Percentiles rank a stretch among this genome's conserved stretches.
phyloP scores from a whole-genome alignment of 2,329 filamentous ascomycete species.

The Xylariaceae sp. region DNA sequence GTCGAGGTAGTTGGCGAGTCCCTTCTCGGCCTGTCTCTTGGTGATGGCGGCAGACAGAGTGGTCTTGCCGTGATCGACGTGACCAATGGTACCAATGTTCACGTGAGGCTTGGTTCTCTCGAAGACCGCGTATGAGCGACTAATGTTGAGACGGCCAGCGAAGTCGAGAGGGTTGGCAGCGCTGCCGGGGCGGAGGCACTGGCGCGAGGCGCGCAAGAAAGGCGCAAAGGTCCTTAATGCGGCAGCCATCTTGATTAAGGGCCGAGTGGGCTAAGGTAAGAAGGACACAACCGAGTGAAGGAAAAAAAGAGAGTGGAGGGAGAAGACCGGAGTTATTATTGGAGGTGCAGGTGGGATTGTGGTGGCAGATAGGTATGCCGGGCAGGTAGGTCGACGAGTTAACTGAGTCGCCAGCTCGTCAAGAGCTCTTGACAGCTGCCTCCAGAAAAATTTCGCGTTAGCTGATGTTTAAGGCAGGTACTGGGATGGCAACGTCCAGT shows the following conservation, averaged over 20 bases:
- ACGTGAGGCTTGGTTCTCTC: conserved; percentile 95
- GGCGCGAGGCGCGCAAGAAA: conserved; percentile 75
- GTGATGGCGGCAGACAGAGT: conserved; percentile 98
- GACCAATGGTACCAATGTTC: conserved; percentile 99
- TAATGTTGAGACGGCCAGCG: conserved; percentile 60
- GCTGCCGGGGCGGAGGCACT: conserved; percentile 63
- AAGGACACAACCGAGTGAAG: not conserved
- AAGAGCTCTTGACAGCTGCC: conserved; percentile 16
- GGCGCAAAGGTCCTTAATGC: conserved; percentile 73
- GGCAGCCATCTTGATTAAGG: conserved; percentile 62
- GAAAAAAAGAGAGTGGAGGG: conserved; percentile 11
- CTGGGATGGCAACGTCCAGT: not conserved
- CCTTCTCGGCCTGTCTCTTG: conserved; percentile 94
- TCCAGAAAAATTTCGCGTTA: conserved; percentile 16
- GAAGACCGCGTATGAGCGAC: conserved; percentile 64
- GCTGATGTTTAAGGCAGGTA: not conserved
- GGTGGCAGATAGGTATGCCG: not conserved
- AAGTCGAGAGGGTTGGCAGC: conserved; percentile 72
- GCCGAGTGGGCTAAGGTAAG: conserved; percentile 10
- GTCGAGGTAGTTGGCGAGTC: conserved; percentile 88
- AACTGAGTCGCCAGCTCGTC: conserved; percentile 13
- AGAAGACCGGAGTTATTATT: not conserved
- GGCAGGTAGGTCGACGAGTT: not conserved
- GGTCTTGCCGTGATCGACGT: conserved; percentile 99
- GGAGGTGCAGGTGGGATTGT: conserved; percentile 8